Evolutionary conservation across 345 rosid species (phyloP).

Genomic region (Eucalyptus marginata): DNA sequence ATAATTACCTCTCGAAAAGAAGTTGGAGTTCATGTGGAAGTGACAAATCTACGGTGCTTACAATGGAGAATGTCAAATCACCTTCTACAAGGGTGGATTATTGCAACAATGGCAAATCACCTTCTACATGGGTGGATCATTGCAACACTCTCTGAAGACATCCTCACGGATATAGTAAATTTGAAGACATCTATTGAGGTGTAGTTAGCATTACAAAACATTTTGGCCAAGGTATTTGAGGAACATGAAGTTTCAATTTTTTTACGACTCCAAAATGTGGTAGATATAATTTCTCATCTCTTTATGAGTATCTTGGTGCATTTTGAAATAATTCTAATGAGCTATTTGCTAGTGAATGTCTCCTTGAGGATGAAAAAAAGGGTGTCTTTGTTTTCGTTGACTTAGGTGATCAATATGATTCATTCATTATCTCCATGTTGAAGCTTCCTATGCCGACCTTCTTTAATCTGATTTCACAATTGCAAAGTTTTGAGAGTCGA

Average conservation of each 20-base stretch:
- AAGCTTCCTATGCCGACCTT: neutral
- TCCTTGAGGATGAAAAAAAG: neutral
- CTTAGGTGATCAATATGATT: neutral
- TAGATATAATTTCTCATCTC: neutral
- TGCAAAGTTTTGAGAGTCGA: neutral
- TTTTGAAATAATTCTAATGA: neutral
- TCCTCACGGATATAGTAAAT: neutral
- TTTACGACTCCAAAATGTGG: neutral
- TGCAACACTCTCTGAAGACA: neutral
- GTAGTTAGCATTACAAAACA: neutral
- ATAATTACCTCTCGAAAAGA: neutral
- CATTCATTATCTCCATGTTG: neutral
- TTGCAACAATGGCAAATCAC: neutral
- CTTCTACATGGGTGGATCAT: neutral
- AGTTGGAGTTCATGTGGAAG: neutral
- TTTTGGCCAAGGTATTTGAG: neutral
- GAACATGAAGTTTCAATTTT: neutral
- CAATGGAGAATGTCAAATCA: neutral
- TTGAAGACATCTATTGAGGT: neutral
- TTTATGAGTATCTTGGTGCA: neutral
- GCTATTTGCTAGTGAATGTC: neutral
- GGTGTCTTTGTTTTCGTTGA: neutral
- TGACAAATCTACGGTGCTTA: neutral
- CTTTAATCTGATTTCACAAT: neutral
- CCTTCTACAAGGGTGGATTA: neutral